These are phyloP conservation scores for Papiliotrema laurentii DNA, from an alignment of 1,284 basidiomycete genomes.

Conservation along the genomic window DNA sequence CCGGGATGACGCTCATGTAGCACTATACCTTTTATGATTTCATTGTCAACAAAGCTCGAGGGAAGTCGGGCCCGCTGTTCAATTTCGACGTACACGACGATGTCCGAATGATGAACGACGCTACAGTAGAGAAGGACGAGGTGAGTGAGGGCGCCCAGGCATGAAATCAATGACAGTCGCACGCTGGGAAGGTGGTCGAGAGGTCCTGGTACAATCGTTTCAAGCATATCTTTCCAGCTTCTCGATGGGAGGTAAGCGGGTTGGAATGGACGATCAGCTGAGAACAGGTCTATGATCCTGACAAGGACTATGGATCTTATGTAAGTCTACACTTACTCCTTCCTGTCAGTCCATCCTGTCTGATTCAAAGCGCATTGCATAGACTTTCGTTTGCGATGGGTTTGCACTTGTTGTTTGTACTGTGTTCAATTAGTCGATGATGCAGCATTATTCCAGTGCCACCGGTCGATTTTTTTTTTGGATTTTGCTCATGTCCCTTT, in stretches of 20 bases:
- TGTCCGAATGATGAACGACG: constrained; percentile 89
- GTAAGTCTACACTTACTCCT: constrained; percentile 12
- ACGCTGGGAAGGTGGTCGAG: constrained; percentile 98
- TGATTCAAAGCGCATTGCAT: neutral
- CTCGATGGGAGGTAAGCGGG: constrained; percentile 68
- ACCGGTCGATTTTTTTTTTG: no score
- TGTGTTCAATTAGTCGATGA: no score
- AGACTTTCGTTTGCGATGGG: no score
- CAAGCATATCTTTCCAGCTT: constrained; percentile 94
- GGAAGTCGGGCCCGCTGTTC: constrained; percentile 96
- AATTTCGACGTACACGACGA: constrained; percentile 99
- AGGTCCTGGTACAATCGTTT: constrained; percentile 92
- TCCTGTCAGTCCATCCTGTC: neutral
- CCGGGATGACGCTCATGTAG: constrained; percentile 48
- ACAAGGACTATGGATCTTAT: constrained; percentile 85
- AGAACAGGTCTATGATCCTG: constrained; percentile 67
- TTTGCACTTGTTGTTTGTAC: no score
- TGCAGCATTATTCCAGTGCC: no score
- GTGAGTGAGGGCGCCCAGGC: constrained; percentile 18
- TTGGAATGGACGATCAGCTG: neutral
- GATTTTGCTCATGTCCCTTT: no score
- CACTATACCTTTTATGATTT: constrained; percentile 99
- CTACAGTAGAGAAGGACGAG: constrained; percentile 94
- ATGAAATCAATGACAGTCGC: constrained; percentile 55
- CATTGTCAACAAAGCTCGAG: constrained; percentile 94